These are phyloP conservation scores for Apophysomyces ossiformis DNA, from an alignment of 371 early-diverging fungal species.

Conservation along the genomic window DNA sequence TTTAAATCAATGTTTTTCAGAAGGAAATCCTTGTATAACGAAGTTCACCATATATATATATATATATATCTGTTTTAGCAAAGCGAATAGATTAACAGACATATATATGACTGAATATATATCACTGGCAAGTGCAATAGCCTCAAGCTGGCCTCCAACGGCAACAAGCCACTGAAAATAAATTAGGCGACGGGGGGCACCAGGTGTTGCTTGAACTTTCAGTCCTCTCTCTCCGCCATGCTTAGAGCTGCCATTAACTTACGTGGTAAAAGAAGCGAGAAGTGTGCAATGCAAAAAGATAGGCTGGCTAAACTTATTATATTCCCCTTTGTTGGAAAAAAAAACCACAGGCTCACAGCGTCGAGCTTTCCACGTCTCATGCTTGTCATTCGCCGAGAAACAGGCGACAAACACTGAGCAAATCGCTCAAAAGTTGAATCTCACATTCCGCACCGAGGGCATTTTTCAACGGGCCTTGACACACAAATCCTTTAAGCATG, in stretches of 20 bases:
- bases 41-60: no score
- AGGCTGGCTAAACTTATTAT: no score
- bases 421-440: constrained; percentile 28
- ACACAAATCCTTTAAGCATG: constrained; percentile 73
- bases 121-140: no score
- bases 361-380: constrained; percentile 1
- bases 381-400: background rate
- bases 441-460: constrained; percentile 49
- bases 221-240: background rate
- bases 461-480: constrained; percentile 70
- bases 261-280: background rate
- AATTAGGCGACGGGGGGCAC: background rate
- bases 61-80: no score
- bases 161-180: no score
- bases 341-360: background rate
- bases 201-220: background rate
- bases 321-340: no score
- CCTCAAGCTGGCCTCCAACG: no score
- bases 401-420: constrained; percentile 14
- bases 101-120: no score
- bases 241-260: constrained; percentile 7
- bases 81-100: no score
- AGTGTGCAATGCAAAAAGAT: no score
- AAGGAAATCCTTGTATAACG: no score
- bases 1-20: no score